Base-by-base conservation (phyloP, 345 rosid genomes). In the Pistacia integerrima region DNA sequence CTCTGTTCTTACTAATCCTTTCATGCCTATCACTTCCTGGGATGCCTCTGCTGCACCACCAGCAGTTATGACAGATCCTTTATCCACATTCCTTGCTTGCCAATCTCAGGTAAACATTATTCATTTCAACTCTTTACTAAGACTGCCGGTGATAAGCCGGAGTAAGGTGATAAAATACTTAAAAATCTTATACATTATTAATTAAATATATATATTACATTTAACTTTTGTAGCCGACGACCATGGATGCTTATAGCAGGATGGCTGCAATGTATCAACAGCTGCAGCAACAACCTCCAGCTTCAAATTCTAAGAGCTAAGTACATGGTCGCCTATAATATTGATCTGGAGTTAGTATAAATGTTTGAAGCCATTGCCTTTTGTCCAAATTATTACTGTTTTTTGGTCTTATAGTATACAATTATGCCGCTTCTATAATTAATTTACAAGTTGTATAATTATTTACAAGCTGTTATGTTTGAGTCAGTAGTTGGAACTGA, bases 261-360 rank as follows among this genome's bases (percentile, higher is more conserved):
- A 84, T 93, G 83, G 97, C 93, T 51, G 89, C 98, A 59, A 75
- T 95, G 73, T 95, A 85, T 78, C 99, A 93, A 77, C 99, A 93
- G 71, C 78, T 90, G 85, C 94, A 90, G 85, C 94, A 90, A 25
- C 97, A 90, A 52, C 73, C 83, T 57, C 87, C 85, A 28, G 79
- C 87, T 66, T 86, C 94, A 35, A 84, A 75, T 84, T 84, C 87
- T 28, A 88, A 86, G 80, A 86, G 83, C 78, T 30, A 30, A 3
- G 16, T 57, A 70, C n/a, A n/a, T 71, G 36, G 56, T 28, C n/a
- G 18, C n/a, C 3, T 57, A 28, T 16, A 3, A 22, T 16, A 13
- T 51, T 25, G 75, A 36, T 65, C 1, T 16, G 49, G 20, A 13
- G 8, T 0, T 10, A 44, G 36, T 22, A 1, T 38, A 25, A 25